Evolutionary conservation across 495 filamentous ascomycete species (phyloP), one percentile per base, ranked within the genome.

Genomic region (Aspergillus taichungensis): DNA sequence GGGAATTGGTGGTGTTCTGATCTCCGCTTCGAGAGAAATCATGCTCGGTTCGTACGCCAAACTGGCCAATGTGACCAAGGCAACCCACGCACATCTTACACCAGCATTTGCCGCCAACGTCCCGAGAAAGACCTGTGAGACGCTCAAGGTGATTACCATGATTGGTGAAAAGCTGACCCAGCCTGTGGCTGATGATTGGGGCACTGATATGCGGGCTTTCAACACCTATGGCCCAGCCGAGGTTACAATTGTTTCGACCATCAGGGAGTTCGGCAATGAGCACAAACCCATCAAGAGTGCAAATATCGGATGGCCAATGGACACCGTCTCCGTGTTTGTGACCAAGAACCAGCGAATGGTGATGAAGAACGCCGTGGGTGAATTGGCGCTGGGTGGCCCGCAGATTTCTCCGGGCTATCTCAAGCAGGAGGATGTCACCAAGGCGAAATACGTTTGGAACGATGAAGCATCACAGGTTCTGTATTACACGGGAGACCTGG

Each of bases 81-180:
- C 64, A n/a, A 67, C 64, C 6, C 64, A 67, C 43, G 64, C 64
- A 3, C 64, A 67, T 49, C 53, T 67, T 18, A 67, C 64, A 6
- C 64, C 64, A 9, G 62, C 64, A 3, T 68, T 66, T 39, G 52
- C 60, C 7, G 58, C 64, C 7, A 62, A 55, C 8, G 45, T 67
- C 13, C 46, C 53, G 1, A 45, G 64, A 39, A 46, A 59, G 27
- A 37, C 31, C 31, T 67, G 64, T 42, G 49, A 57, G 29, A 67
- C 57, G 1, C 49, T 67, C 3, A 50, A 63, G 27, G 89, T 95
- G 60, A 94, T 95, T 83, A 95, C 88, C 28, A 92, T 87, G 44
- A 95, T 95, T 57, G 89, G 89, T 40, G 89, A 95, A 78, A 94
- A 94, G 72, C 73, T 95, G 64, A 94, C 89, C n/a, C 64, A 62